Evolutionary conservation across 2,329 filamentous ascomycete species (phyloP), one percentile per base, ranked within the genome.

Genomic region (Alternaria gansuensis): DNA sequence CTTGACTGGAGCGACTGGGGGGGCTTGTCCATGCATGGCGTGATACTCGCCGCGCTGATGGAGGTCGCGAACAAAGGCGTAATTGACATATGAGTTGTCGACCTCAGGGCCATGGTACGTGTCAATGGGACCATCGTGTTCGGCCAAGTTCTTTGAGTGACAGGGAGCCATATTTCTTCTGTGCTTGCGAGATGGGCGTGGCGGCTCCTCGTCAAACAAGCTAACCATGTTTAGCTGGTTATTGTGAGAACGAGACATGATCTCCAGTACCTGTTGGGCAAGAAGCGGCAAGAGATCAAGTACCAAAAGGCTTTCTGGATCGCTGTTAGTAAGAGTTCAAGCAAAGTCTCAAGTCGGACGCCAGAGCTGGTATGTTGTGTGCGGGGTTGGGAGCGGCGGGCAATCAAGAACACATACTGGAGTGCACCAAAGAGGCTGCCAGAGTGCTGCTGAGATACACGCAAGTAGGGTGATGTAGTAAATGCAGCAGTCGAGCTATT

Each of bases 161-260:
- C 21, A 24, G 13, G 17, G 29, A 1, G 44, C 1, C 44, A 48
- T 14, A 1, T 9, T 3, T 1, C 2, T 21, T 14, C 0, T 6
- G 23, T 29, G 23, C 29, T 51, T 24, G 31, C 28, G 31, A 36
- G 1, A 2, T 2, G 13, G 36, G 13, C 9, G 24, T 28, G 28
- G 9, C 17, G 21, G 9, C 0, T 54, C 44, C n/a, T 41, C 40
- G 23, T 58, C 41, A 6, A 60, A 60, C 9, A 65, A 23, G 40
- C 57, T 45, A 34, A 60, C 44, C 54, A 44, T 55, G 33, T 60
- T 63, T 36, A 65, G 60, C 37, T 61, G 21, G 46, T 66, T 63
- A 48, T 66, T 48, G 33, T 64, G 56, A 17, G 46, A 64, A n/a
- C 51, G 28, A 1, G 52, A 17, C 64, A 66, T 66, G 43, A 10